Base-by-base conservation (phyloP, 345 rosid genomes). In the Mallotus nudiflorus region DNA sequence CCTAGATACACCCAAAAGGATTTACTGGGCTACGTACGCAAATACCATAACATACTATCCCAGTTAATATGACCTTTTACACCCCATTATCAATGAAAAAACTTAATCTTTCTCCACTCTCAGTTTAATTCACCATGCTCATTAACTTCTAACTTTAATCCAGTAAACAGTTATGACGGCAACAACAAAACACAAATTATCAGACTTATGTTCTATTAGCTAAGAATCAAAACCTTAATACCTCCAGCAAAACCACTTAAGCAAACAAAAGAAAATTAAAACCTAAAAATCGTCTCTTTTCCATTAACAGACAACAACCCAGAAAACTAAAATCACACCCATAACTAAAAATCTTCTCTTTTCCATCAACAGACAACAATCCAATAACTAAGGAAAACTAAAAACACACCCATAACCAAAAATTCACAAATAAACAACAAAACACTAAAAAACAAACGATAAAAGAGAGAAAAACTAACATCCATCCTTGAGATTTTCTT, bases 401-500 rank as follows among this genome's bases (percentile, higher is more conserved):
- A 11, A 19, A 55, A 40, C 18, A 25, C 25, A 20, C 61, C 11
- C 25, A 31, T 8, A 35, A 27, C 19, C 33, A 52, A 72, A 58
- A 45, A 15, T 55, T 51, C 40, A 57, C 9, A 24, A n/a, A 27
- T 51, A 16, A 65, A 48, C 4, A 46, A 11, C 31, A 12, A 27
- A 3, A 35, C 57, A 45, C 10, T 9, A 18, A 63, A 40, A 33
- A 54, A 42, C 3, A 46, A 13, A 14, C n/a, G n/a, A n/a, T n/a
- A n/a, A 37, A n/a, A 59, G 10, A 24, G 39, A 9, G 51, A 64
- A 29, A 46, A n/a, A 82, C 86, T 71, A 31, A 91, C 98, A 68
- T 83, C 91, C 96, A 70, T 87, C 95, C 73, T 82, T 79, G 77
- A 94, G 89, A 67, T 94, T 91, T 53, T 90, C 84, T 68, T 83